Percentiles rank a stretch among this genome's conserved stretches.
Evolutionary conservation across 371 early-diverging fungal genomes (phyloP).

Genomic region (Zychaea mexicana): DNA sequence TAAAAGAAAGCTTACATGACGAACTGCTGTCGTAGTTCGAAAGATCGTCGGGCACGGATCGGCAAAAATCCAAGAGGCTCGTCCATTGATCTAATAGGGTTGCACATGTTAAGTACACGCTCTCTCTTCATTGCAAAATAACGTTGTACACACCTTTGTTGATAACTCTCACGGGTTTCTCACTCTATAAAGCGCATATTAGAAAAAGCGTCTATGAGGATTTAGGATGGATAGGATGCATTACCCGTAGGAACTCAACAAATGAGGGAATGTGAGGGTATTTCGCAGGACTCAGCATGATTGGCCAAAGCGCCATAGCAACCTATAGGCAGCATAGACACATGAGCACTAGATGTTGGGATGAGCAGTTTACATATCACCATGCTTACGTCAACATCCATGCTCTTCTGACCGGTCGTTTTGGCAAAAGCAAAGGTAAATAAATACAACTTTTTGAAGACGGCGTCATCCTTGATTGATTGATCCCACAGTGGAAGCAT

Average conservation of each 20-base stretch:
- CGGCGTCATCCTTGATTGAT: constrained; percentile 7
- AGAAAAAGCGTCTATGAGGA: background rate
- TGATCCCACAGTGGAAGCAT: constrained; percentile 14
- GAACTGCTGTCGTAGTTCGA: constrained; percentile 35
- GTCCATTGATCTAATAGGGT: constrained; percentile 43
- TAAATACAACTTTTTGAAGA: constrained; percentile 33
- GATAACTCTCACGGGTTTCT: constrained; percentile 43
- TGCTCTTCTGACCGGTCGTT: constrained; percentile 40
- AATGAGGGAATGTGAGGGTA: constrained; percentile 34
- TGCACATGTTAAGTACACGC: background rate
- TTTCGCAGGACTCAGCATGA: constrained; percentile 19
- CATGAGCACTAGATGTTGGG: no score
- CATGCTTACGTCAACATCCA: constrained; percentile 41
- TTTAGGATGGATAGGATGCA: background rate
- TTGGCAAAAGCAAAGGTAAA: constrained; percentile 40
- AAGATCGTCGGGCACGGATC: constrained; percentile 31
- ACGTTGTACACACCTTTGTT: constrained; percentile 29
- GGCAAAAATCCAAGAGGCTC: constrained; percentile 41
- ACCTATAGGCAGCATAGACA: constrained; percentile 14
- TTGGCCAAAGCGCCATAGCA: constrained; percentile 39
- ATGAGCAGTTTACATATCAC: background rate
- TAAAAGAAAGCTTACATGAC: constrained; percentile 32
- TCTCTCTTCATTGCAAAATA: background rate
- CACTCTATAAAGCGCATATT: constrained; percentile 18
- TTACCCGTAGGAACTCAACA: constrained; percentile 33